A percentile compares a stretch with the other conserved stretches of the same genome.
Conservation (phyloP, 177 flowering plant genomes). For the Vitis hybrid region DNA sequence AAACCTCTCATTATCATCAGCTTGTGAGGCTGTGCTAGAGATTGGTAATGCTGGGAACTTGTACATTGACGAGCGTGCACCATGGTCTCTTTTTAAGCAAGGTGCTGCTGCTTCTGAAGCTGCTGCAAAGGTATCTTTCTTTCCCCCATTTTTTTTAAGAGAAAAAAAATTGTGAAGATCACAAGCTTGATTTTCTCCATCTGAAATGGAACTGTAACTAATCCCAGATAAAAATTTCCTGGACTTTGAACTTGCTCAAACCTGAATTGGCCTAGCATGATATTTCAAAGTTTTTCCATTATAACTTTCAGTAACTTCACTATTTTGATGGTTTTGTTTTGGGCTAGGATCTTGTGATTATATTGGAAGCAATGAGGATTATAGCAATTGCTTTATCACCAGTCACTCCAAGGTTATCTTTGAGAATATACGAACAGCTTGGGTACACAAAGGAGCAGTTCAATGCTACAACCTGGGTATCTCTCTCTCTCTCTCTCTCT, state of each 20-base stretch:
- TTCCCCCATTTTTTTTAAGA: neutral
- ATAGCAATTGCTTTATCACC: conserved; percentile 85
- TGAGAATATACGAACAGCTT: conserved; percentile 81
- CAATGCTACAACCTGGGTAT: conserved; percentile 67
- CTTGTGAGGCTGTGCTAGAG: conserved; percentile 88
- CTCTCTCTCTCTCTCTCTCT: conserved; percentile 37
- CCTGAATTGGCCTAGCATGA: neutral
- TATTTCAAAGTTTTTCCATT: neutral
- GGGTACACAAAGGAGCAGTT: conserved; percentile 79
- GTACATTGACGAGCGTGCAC: conserved; percentile 84
- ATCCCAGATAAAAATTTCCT: neutral
- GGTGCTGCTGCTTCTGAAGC: conserved; percentile 81
- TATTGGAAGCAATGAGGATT: conserved; percentile 85
- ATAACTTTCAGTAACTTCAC: neutral
- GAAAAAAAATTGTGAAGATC: neutral
- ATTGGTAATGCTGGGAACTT: conserved; percentile 89
- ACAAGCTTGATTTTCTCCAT: neutral
- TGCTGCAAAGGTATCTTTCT: conserved; percentile 77
- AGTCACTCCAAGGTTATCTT: conserved; percentile 64
- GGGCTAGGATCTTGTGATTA: conserved; percentile 77
- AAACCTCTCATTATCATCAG: conserved; percentile 70
- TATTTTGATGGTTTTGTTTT: neutral
- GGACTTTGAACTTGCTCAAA: neutral
- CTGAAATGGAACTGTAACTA: neutral
- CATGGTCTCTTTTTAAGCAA: conserved; percentile 90